phyloP scores from a whole-genome alignment of 1,139 yeast genomes.

The Hemisphaericaspora xylofermentans region DNA sequence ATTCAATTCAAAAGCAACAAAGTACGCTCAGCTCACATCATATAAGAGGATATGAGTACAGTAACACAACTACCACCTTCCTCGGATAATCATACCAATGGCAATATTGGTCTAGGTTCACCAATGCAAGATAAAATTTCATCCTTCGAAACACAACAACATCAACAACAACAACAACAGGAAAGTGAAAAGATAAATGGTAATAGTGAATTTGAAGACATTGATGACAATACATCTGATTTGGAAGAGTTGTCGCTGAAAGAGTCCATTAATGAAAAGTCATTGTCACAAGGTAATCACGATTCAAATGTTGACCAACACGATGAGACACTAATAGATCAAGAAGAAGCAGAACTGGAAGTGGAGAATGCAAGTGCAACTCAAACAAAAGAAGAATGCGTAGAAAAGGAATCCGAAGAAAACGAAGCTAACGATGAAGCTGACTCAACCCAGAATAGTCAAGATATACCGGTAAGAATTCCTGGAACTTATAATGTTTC shows the following conservation, averaged over 20 bases:
- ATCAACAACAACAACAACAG: neutral
- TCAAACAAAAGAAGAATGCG: conserved; percentile 1
- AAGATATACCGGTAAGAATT: conserved; percentile 45
- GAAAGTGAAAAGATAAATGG: neutral
- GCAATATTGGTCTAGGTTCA: no score
- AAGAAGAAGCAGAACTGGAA: conserved; percentile 4
- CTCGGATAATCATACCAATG: no score
- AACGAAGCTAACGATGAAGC: conserved; percentile 1
- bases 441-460: conserved; percentile 2
- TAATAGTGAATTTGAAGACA: neutral
- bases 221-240: conserved; percentile 8
- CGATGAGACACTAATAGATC: neutral
- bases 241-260: conserved; percentile 2
- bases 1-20: no score
- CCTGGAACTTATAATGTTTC: conserved; percentile 62
- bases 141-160: neutral
- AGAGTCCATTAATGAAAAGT: conserved; percentile 1
- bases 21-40: no score
- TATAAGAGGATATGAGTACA: no score
- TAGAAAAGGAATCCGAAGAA: conserved; percentile 3
- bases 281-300: neutral
- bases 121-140: no score
- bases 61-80: no score
- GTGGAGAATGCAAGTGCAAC: neutral
- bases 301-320: neutral